Evolutionary conservation across 306 rosid genomes (phyloP), one percentile per base, ranked within the genome.

Genomic region (cucumber (Cucumis sativus)): DNA sequence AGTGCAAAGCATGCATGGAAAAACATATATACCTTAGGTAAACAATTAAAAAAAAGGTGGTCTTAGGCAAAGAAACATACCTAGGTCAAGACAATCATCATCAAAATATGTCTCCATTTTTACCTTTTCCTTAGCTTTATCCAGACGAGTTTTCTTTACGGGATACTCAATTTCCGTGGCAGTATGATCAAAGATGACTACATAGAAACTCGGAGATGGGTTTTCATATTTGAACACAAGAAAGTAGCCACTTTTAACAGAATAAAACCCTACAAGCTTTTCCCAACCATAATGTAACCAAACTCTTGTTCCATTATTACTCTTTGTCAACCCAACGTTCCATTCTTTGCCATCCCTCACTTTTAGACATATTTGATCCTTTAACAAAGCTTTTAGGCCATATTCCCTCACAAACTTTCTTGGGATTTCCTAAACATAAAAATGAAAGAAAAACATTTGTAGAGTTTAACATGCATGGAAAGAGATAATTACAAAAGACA

Each of bases 241-340:
- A 35, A 72, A 41, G 39, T 72, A 5, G 0, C 39, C 80, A 4
- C 5, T 5, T 18, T n/a, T 30, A 6, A 77, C 6, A 20, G 49
- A 20, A 52, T 59, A 77, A 30, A 49, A 73, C 39, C 55, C 39
- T 0, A 61, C 56, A 43, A 81, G 71, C 39, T 51, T 72, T 23
- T 59, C 45, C 84, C 75, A 81, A 1, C 84, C 84, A 33, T 71
- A 3, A 5, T 39, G 10, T 35, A 81, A 33, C 81, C 78, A 55
- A 21, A 55, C 59, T 55, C 59, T 18, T 55, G 2, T 16, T 41
- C 21, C 20, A 4, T 16, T 16, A 4, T 16, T 16, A 16, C 20
- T 17, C 7, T 55, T 55, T 55, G 59, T 55, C 23, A 55, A 17
- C 7, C 59, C 23, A 21, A 55, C 10, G 6, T 55, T 18, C 59